phyloP scores from a whole-genome alignment of 2,329 filamentous ascomycete genomes.

The Microsporum canis region DNA sequence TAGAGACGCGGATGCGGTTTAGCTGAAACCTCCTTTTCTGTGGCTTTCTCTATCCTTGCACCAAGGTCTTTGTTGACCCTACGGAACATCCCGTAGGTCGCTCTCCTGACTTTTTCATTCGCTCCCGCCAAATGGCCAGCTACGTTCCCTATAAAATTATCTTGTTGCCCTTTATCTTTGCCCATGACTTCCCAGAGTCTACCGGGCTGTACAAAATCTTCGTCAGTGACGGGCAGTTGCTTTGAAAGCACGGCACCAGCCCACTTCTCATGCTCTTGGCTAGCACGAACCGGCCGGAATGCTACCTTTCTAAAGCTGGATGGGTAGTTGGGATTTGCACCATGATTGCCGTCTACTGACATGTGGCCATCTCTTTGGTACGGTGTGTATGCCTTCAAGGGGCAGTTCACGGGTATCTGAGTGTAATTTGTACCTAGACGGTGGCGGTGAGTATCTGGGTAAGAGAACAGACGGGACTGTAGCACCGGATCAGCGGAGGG shows the following conservation, averaged over 20 bases:
- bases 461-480: slow-evolving; percentile 59
- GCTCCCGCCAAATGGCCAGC: slow-evolving; percentile 46
- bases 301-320: slow-evolving; percentile 30
- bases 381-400: slow-evolving; percentile 45
- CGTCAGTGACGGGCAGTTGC: slow-evolving; percentile 33
- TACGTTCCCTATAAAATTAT: slow-evolving; percentile 51
- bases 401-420: slow-evolving; percentile 52
- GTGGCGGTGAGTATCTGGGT: slow-evolving; percentile 56
- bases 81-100: slow-evolving; percentile 51
- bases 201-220: slow-evolving; percentile 36
- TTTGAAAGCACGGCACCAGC: slow-evolving; percentile 29
- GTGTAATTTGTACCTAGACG: slow-evolving; percentile 54
- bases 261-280: slow-evolving; percentile 37
- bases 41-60: slow-evolving; percentile 41
- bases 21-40: slow-evolving; percentile 30
- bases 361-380: slow-evolving; percentile 64
- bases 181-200: slow-evolving; percentile 36
- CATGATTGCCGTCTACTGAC: slow-evolving; percentile 55
- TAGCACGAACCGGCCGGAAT: slow-evolving; percentile 31
- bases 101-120: slow-evolving; percentile 43
- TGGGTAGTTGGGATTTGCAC: slow-evolving; percentile 46
- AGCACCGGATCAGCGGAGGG: slow-evolving; percentile 59
- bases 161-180: slow-evolving; percentile 45
- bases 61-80: slow-evolving; percentile 47
- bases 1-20: slow-evolving; percentile 7